Percentiles rank a stretch among this genome's conserved stretches.
These are phyloP conservation scores for Climacium dendroides DNA, from an alignment of 225 moss, liverwort and hornwort genomes.

Conservation along the genomic window DNA sequence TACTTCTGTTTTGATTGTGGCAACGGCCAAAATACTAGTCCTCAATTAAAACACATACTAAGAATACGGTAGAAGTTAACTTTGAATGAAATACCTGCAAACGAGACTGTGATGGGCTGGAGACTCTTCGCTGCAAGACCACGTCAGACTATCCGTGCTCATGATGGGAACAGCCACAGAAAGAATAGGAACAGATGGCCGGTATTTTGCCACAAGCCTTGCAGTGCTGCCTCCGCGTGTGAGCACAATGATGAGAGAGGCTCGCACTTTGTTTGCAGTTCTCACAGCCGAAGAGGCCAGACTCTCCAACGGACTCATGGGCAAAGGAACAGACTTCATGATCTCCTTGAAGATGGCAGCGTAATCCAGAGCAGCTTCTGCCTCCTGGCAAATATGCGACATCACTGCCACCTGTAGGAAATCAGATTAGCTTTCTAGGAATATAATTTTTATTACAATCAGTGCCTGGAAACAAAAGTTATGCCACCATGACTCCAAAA, in stretches of 20 bases:
- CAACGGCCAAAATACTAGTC: no score
- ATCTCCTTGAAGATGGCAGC: constrained; percentile 59
- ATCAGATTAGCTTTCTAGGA: no score
- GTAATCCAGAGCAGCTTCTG: constrained; percentile 76
- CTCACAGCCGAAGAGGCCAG: constrained; percentile 74
- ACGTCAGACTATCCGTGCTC: constrained; percentile 60
- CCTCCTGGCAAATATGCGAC: constrained; percentile 81
- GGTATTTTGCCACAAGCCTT: constrained; percentile 80
- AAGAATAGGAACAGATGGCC: constrained; percentile 70
- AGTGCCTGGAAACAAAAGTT: no score
- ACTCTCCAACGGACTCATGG: constrained; percentile 87
- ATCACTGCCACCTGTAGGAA: constrained; percentile 69
- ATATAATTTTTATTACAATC: no score
- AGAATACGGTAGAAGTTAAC: background rate
- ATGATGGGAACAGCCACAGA: constrained; percentile 78
- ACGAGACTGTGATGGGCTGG: constrained; percentile 83
- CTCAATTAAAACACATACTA: background rate
- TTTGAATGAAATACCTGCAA: constrained; percentile 11
- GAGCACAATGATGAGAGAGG: constrained; percentile 68
- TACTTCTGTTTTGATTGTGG: no score
- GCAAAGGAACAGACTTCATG: constrained; percentile 68
- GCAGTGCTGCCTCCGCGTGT: constrained; percentile 86
- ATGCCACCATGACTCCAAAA: no score
- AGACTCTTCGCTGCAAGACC: constrained; percentile 70
- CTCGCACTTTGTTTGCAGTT: constrained; percentile 77